Evolutionary conservation across 2,329 filamentous ascomycete species (phyloP), one percentile per base, ranked within the genome.

Genomic region (Fusarium drepaniforme): DNA sequence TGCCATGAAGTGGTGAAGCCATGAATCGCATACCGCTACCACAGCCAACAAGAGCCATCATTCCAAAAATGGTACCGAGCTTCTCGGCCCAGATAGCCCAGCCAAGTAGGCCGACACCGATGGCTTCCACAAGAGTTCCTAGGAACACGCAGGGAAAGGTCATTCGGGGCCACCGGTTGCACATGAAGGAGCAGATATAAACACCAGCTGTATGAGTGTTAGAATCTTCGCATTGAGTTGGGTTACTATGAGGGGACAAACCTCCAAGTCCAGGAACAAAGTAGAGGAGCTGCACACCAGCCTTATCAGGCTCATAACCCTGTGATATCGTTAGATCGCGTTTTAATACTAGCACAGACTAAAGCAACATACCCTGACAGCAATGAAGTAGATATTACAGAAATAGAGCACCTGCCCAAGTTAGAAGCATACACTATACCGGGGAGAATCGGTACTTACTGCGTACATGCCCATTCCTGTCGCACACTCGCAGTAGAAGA

Each of bases 21-120:
- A 93, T 93, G 77, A 92, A 88, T n/a, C 91, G 86, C 15, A 93
- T 81, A 0, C 91, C 92, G 0, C 89, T 90, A 0, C 92, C 92
- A 0, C 86, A 86, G 2, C 92, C 92, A 0, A 90, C 86, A 2
- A 94, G 80, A 0, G 88, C 91, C 84, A 94, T 90, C 87, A 93
- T 93, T 30, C 89, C 91, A 74, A 90, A 92, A 25, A 93, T 87
- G 9, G 89, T 81, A 0, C 83, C 79, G 0, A 83, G 82, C 59
- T 89, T 82, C 1, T 88, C 85, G 1, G 80, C 82, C 6, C 86
- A 86, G 18, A 92, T 83, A 0, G 90, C 90, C 81, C 86, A 90
- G 0, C 88, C 87, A 4, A 94, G 81, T 8, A 92, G 81, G 0
- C 87, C 87, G 38, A 93, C 84, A 3, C 91, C 92, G 1, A 89